Evolutionary conservation across 345 rosid species (phyloP).

Genomic region (Zanthoxylum bungeanum): DNA sequence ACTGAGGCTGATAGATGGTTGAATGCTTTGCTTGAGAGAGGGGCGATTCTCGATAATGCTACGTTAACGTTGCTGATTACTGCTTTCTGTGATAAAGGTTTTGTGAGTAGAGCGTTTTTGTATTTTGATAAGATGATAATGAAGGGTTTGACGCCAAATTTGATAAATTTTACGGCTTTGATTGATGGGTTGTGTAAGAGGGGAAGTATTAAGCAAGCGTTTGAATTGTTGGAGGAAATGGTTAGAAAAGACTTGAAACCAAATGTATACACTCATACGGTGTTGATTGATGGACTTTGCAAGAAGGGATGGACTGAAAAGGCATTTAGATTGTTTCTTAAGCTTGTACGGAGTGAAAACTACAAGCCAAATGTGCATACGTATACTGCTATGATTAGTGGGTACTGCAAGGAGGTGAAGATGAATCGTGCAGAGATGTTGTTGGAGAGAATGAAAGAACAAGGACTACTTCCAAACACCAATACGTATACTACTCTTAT

Average conservation of each 20-base stretch:
- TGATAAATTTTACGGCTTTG: slow-evolving; percentile 75
- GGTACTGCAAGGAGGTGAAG: slow-evolving; percentile 78
- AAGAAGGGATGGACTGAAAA: slow-evolving; percentile 94
- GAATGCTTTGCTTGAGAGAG: slow-evolving; percentile 57
- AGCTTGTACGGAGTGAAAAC: slow-evolving; percentile 72
- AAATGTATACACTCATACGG: slow-evolving; percentile 78
- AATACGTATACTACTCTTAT: slow-evolving; percentile 73
- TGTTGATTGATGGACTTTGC: slow-evolving; percentile 78
- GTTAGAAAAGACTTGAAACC: slow-evolving; percentile 75
- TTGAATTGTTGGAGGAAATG: slow-evolving; percentile 88
- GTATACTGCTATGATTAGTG: slow-evolving; percentile 77
- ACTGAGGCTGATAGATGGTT: slow-evolving; percentile 73
- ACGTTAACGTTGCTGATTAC: slow-evolving; percentile 60
- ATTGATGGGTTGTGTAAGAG: slow-evolving; percentile 75
- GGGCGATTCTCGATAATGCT: slow-evolving; percentile 62
- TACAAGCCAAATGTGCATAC: slow-evolving; percentile 82
- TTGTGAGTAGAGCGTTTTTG: slow-evolving; percentile 55
- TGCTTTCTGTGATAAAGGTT: slow-evolving; percentile 59
- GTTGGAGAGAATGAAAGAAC: slow-evolving; percentile 77
- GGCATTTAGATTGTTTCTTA: slow-evolving; percentile 82
- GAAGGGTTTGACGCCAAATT: slow-evolving; percentile 65
- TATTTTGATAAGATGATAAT: slow-evolving; percentile 61
- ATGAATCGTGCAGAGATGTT: slow-evolving; percentile 88
- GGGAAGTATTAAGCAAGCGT: slow-evolving; percentile 84
- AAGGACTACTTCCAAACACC: slow-evolving; percentile 66